Base-by-base conservation (phyloP, 352 stramenopile species). In the Salisapilia sapeloensis region DNA sequence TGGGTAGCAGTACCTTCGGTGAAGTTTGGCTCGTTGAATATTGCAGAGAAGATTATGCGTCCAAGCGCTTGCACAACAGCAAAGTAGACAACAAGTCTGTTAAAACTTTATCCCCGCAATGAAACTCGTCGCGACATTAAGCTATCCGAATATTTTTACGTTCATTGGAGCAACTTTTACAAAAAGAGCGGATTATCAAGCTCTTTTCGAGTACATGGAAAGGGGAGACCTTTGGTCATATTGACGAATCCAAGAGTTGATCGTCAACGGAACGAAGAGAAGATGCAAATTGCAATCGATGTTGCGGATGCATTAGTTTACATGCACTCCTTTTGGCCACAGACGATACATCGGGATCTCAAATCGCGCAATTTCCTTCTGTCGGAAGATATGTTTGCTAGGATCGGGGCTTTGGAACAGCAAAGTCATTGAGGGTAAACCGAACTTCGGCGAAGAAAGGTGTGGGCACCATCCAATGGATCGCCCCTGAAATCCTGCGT, bases 401-500 rank as follows among this genome's bases (percentile, higher is more conserved):
- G 61, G 38, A 24, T 66, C 11, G 43, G 35, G 0, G 40, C 54
- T 22, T 56, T 58, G 24, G 47, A n/a, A n/a, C n/a, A n/a, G n/a
- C n/a, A n/a, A n/a, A n/a, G n/a, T n/a, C n/a, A n/a, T n/a, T n/a
- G n/a, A n/a, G n/a, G n/a, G n/a, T n/a, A n/a, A n/a, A n/a, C n/a
- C n/a, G n/a, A n/a, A n/a, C n/a, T n/a, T n/a, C n/a, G n/a, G n/a
- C n/a, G n/a, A n/a, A n/a, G n/a, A n/a, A n/a, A n/a, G n/a, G n/a
- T n/a, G 52, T 76, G n/a, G 60, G 60, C 4, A 76, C 60, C 4
- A 52, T 62, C 1, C 43, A 54, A 11, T 76, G 60, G 60, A 76
- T 71, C 30, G 60, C 60, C 0, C 60, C 60, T 0, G 57, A 76
- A 40, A 48, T 76, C 17, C 56, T 76, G 14, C 57, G 54, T 22